Percentiles rank a stretch among this genome's conserved stretches.
phyloP scores from a whole-genome alignment of 352 stramenopile species.

The Pilasporangium apinafurcum region DNA sequence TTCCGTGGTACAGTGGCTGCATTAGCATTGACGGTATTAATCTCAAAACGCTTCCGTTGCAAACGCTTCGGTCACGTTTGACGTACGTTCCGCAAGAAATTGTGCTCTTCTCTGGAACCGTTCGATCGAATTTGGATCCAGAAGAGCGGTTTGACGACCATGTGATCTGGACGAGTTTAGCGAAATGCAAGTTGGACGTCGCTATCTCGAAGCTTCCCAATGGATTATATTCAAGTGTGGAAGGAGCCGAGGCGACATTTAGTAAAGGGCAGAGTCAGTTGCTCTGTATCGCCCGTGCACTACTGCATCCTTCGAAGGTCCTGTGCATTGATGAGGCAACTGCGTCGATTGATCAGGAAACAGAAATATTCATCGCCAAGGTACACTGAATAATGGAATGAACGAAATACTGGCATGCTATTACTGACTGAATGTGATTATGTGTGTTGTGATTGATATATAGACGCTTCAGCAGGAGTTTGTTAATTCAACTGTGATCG shows the following conservation, averaged over 20 bases:
- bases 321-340: constrained; percentile 92
- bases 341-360: constrained; percentile 87
- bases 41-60: constrained; percentile 49
- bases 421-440: no score
- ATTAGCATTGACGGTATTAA: constrained; percentile 75
- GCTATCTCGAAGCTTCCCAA: constrained; percentile 29
- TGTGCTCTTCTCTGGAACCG: constrained; percentile 72
- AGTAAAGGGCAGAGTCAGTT: constrained; percentile 75
- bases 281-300: constrained; percentile 64
- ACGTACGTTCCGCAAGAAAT: constrained; percentile 83
- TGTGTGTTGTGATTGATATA: not conserved
- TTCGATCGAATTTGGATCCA: constrained; percentile 86
- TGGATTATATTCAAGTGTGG: constrained; percentile 45
- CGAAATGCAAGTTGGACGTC: constrained; percentile 36
- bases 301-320: constrained; percentile 89
- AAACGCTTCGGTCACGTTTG: constrained; percentile 54
- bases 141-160: constrained; percentile 25
- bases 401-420: no score
- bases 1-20: constrained; percentile 35
- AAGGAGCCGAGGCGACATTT: constrained; percentile 39
- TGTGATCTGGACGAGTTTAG: constrained; percentile 50
- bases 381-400: constrained; percentile 14
- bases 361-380: constrained; percentile 69
- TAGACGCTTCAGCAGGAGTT: constrained; percentile 92
- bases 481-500: constrained; percentile 91